Base-by-base conservation (phyloP, 257 asterid species). In the Linderniella brevidens region DNA sequence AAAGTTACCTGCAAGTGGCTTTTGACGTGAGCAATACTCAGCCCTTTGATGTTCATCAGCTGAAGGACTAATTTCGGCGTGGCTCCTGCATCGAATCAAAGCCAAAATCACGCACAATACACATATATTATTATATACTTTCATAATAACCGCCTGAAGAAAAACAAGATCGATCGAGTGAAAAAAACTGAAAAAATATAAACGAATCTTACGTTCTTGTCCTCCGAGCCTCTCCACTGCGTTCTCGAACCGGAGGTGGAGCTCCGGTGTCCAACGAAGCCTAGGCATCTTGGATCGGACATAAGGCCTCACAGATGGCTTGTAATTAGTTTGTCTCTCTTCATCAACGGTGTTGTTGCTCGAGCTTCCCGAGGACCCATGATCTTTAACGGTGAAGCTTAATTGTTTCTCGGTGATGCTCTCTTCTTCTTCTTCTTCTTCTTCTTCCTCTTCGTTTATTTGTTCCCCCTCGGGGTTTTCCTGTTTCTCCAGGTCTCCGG, bases 221-320 rank as follows among this genome's bases (percentile, higher is more conserved):
- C 95, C 95, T 18, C 95, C 95, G 52, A 85, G 87, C 64, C 82
- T 78, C 52, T 80, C 87, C 0, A 85, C 87, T 0, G 93, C 85
- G 57, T 80, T 72, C 29, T 73, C 51, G 41, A 85, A 85, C 3
- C 92, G 80, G 8, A 73, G 73, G 58, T 85, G 93, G 43, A 85
- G 93, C 55, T 85, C 93, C 14, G 93, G 80, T 19, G 93, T 85
- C 95, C 95, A 85, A 18, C 93, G 64, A 42, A 85, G 87, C 64
- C 95, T 66, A 8, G 93, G 85, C 77, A 72, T 60, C 85, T 80
- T 85, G 55, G 95, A 85, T 66, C 93, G 79, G 46, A 71, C 78
- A 50, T 85, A 85, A 54, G 82, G 85, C 74, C 95, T 67, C 19
- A 85, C 80, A 0, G 74, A 58, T 1, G 79, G 17, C 72, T 73